Evolutionary conservation across 2,329 filamentous ascomycete genomes (phyloP), one percentile per base, ranked within the genome.

Genomic region (Aquanectria penicillioides): DNA sequence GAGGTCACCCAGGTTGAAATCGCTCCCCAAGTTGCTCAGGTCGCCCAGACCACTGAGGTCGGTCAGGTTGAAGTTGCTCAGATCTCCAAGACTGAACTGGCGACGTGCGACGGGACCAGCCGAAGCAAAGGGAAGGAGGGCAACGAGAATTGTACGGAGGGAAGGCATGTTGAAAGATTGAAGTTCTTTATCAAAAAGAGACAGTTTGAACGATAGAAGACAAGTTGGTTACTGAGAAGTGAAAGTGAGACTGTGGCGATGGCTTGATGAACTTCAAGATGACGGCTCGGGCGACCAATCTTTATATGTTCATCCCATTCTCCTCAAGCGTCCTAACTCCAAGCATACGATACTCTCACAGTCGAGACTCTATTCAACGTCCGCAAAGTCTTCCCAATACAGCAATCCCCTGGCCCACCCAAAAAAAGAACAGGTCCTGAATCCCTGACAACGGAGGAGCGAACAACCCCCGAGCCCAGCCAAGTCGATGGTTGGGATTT

Each of bases 61-160:
- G n/a, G n/a, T 15, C 31, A n/a, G 31, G 13, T 34, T 10, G 40
- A 29, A 20, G 13, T 26, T 20, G 4, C 37, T 15, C 6, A 43
- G 23, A 13, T 15, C 41, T 13, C 40, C 41, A 20, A 44, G 41
- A 6, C 41, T 13, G 15, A 20, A 11, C 34, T 63, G 56, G 29
- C 64, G 61, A 31, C 18, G 43, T 22, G 53, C 57, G 34, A 69
- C 55, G 62, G 68, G 67, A 40, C 64, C 59, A 43, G 68, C 68
- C 57, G 64, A 47, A 29, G 57, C 65, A 15, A 70, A 55, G 41
- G 68, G 59, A 40, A 60, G 56, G 6, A 70, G 62, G 46, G 63
- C 56, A 44, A 70, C 33, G 51, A 70, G 59, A 38, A 70, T 33
- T 43, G 61, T 46, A 33, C 43, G 48, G 40, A 62, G 37, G 17